Conservation (phyloP, 768 basidiomycete species). For the Kwoniella sp. region DNA sequence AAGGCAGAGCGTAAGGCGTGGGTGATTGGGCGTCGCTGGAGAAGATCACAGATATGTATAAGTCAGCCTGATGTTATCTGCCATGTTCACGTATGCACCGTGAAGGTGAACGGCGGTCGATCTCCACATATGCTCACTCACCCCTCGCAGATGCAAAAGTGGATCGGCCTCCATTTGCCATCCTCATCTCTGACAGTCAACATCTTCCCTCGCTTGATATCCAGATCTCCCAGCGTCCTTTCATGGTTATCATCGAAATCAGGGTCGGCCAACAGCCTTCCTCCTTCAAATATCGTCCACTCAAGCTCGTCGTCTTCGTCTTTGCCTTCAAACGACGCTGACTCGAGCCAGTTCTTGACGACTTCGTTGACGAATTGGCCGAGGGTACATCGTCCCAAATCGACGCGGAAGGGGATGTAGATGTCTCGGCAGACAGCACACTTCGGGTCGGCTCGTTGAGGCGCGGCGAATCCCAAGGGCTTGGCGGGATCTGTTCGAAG, state of each 20-base stretch:
- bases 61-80: conserved; percentile 2
- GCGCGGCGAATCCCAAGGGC: conserved; percentile 71
- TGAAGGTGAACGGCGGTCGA: no score
- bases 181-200: conserved; percentile 87
- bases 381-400: conserved; percentile 69
- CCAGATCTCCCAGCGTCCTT: conserved; percentile 77
- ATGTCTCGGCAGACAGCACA: conserved; percentile 88
- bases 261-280: conserved; percentile 82
- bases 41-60: neutral
- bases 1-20: conserved; percentile 21
- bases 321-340: conserved; percentile 39
- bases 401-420: conserved; percentile 74
- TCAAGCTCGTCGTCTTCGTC: conserved; percentile 62
- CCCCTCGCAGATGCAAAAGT: conserved; percentile 68
- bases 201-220: conserved; percentile 80
- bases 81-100: no score
- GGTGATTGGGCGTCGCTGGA: conserved; percentile 18
- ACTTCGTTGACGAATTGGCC: conserved; percentile 72
- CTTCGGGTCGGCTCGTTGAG: conserved; percentile 70
- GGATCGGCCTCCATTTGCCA: conserved; percentile 70
- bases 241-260: conserved; percentile 90
- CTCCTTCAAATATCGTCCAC: conserved; percentile 73
- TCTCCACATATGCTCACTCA: no score
- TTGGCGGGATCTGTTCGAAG: conserved; percentile 74
- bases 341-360: conserved; percentile 59